Conservation (phyloP, 805 yeast genomes). For the Candida bentonensis region DNA sequence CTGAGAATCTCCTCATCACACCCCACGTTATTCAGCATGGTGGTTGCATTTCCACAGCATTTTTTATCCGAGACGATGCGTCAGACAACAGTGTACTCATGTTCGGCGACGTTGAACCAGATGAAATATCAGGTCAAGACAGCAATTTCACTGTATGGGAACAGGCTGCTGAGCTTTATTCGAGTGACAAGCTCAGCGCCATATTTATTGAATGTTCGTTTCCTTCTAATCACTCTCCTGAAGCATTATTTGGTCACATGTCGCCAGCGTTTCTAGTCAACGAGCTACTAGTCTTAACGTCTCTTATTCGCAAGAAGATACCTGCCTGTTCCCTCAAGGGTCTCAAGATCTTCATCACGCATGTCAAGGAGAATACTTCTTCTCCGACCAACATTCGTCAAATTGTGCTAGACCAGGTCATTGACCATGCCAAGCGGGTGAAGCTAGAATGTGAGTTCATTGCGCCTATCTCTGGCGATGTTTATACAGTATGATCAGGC, state of each 20-base stretch:
- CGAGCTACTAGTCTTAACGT: slow-evolving; percentile 31
- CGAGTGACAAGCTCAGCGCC: slow-evolving; percentile 29
- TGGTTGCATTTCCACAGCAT: slow-evolving; percentile 42
- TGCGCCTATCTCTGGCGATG: background rate
- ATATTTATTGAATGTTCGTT: slow-evolving; percentile 73
- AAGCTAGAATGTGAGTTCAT: background rate
- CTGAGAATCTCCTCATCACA: slow-evolving; percentile 8
- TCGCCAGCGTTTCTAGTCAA: slow-evolving; percentile 48
- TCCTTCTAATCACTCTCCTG: slow-evolving; percentile 28
- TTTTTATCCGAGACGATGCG: slow-evolving; percentile 30
- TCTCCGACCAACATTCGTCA: background rate
- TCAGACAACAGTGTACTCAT: slow-evolving; percentile 33
- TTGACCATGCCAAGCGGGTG: background rate
- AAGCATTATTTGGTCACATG: slow-evolving; percentile 64
- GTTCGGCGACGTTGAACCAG: slow-evolving; percentile 82
- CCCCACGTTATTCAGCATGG: slow-evolving; percentile 18
- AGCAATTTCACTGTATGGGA: slow-evolving; percentile 41
- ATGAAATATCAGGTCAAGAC: slow-evolving; percentile 28
- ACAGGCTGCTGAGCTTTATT: slow-evolving; percentile 33
- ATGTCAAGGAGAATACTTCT: slow-evolving; percentile 26
- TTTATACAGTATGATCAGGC: background rate
- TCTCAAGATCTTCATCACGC: slow-evolving; percentile 36
- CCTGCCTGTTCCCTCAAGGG: slow-evolving; percentile 20
- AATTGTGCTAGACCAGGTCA: background rate
- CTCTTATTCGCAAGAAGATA: background rate